phyloP scores from a whole-genome alignment of 2,329 filamentous ascomycete genomes.

The Dendryphion nanum region DNA sequence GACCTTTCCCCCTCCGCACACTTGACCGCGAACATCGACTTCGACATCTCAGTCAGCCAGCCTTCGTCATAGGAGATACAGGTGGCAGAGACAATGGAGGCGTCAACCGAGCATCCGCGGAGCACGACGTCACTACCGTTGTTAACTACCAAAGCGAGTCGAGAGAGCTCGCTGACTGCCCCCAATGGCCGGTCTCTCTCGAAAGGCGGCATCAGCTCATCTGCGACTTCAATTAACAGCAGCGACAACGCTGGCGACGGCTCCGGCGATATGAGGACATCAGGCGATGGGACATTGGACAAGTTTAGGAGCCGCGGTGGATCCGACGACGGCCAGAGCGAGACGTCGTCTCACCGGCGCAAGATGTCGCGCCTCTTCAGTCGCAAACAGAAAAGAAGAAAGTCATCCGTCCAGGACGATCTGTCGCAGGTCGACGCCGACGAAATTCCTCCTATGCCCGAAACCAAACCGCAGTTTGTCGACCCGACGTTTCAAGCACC shows the following conservation, averaged over 20 bases:
- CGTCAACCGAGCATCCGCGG: slow-evolving; percentile 19
- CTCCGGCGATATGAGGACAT: slow-evolving; percentile 18
- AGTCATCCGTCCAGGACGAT: slow-evolving; percentile 30
- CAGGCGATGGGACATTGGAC: slow-evolving; percentile 42
- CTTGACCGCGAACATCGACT: too few species aligned
- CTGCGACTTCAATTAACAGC: slow-evolving; percentile 30
- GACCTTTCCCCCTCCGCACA: too few species aligned
- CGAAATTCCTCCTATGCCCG: slow-evolving; percentile 22
- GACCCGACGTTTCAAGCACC: slow-evolving; percentile 3
- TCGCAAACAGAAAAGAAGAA: slow-evolving; percentile 41
- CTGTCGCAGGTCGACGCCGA: slow-evolving; percentile 19
- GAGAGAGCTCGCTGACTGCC: slow-evolving; percentile 24
- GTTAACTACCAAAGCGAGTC: slow-evolving; percentile 14
- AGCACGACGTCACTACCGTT: slow-evolving; percentile 23
- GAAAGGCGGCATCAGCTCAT: slow-evolving; percentile 28
- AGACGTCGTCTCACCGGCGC: slow-evolving; percentile 40
- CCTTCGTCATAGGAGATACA: too few species aligned
- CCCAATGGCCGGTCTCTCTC: slow-evolving; percentile 15
- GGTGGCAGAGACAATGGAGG: slow-evolving; percentile 6
- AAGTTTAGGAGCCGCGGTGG: slow-evolving; percentile 40
- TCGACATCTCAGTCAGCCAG: too few species aligned
- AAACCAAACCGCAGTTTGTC: slow-evolving; percentile 12
- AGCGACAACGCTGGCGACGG: slow-evolving; percentile 25
- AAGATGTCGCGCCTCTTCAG: slow-evolving; percentile 56
- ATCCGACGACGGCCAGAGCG: slow-evolving; percentile 39